phyloP scores from a whole-genome alignment of 2,329 filamentous ascomycete species.

The Arthrobotrys sinensis region DNA sequence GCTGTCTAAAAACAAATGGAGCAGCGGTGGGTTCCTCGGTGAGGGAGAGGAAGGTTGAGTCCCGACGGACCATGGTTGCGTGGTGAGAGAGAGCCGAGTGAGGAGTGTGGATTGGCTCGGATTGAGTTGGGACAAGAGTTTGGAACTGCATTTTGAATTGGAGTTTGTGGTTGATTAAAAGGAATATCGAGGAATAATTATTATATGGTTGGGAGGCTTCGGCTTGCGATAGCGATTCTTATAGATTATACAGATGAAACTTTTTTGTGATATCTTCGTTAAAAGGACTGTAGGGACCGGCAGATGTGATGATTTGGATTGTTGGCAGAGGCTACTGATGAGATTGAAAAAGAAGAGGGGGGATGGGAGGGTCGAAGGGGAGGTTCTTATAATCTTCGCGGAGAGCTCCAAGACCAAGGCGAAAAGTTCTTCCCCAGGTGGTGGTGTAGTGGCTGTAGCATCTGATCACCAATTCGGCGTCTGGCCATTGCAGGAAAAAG shows the following conservation, averaged over 20 bases:
- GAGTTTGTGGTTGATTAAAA: constrained; percentile 24
- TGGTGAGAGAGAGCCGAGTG: constrained; percentile 59
- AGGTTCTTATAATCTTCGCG: constrained; percentile 63
- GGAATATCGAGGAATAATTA: constrained; percentile 24
- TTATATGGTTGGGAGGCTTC: constrained; percentile 41
- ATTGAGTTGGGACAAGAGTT: constrained; percentile 57
- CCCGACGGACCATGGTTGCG: constrained; percentile 48
- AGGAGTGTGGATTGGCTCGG: constrained; percentile 60
- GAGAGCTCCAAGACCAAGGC: constrained; percentile 43
- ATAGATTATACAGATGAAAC: constrained; percentile 33
- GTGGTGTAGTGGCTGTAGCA: constrained; percentile 47
- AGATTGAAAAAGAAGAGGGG: constrained; percentile 36
- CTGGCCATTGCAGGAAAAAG: constrained; percentile 65
- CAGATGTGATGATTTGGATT: constrained; percentile 24
- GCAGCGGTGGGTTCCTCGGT: constrained; percentile 56
- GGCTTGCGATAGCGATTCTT: constrained; percentile 61
- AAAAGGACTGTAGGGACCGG: constrained; percentile 54
- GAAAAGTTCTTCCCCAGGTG: constrained; percentile 23
- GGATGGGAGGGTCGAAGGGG: constrained; percentile 55
- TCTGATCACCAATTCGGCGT: constrained; percentile 65
- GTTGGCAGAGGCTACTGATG: constrained; percentile 38
- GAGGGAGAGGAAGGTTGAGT: constrained; percentile 60
- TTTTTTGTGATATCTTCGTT: constrained; percentile 38
- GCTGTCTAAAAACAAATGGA: constrained; percentile 59
- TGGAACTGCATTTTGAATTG: constrained; percentile 61